These are phyloP conservation scores for Akebia trifoliata DNA, from an alignment of 164 flowering plant genomes.

Conservation along the genomic window DNA sequence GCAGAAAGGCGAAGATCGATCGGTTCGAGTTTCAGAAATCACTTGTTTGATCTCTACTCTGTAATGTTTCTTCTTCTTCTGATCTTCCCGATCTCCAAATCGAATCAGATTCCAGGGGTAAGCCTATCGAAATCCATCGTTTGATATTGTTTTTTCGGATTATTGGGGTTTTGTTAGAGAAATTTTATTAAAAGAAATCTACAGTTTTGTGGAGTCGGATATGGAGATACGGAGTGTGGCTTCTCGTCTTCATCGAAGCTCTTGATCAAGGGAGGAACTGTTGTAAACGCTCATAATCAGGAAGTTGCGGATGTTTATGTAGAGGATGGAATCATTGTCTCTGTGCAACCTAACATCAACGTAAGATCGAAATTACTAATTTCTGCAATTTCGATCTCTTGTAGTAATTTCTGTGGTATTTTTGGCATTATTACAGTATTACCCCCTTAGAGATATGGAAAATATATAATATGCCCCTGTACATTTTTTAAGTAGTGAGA, in stretches of 20 bases:
- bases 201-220: slow-evolving; percentile 62
- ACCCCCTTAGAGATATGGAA: no score
- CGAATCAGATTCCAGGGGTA: slow-evolving; percentile 20
- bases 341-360: slow-evolving; percentile 64
- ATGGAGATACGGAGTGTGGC: slow-evolving; percentile 41
- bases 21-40: background rate
- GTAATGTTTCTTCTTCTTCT: slow-evolving; percentile 10
- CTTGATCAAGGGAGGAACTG: slow-evolving; percentile 89
- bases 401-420: background rate
- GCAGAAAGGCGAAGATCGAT: background rate
- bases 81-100: slow-evolving; percentile 6
- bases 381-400: background rate
- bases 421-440: no score
- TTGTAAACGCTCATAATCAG: slow-evolving; percentile 86
- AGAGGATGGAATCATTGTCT: slow-evolving; percentile 77
- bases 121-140: background rate
- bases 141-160: background rate
- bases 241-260: slow-evolving; percentile 49
- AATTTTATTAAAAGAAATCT: background rate
- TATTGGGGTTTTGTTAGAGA: background rate
- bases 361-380: slow-evolving; percentile 22
- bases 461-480: no score
- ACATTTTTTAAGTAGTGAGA: no score
- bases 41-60: background rate
- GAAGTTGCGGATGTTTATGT: slow-evolving; percentile 91